phyloP scores from a whole-genome alignment of 306 rosid species.

The Pyrus pyrifolia region DNA sequence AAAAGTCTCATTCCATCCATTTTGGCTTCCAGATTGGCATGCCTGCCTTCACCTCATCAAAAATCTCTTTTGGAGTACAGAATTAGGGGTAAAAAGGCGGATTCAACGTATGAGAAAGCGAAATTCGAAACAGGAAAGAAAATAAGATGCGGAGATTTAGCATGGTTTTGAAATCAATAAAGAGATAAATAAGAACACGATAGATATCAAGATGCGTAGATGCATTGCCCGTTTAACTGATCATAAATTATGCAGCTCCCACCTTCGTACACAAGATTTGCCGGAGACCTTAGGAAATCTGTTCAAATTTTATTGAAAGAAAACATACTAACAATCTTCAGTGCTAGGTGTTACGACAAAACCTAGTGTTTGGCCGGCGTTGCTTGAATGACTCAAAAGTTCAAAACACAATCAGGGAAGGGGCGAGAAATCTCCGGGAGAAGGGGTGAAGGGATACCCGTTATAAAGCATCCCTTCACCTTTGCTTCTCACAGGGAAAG shows the following conservation, averaged over 20 bases:
- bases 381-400: too few relatives aligned
- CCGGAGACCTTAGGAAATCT: background rate
- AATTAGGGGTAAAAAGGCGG: background rate
- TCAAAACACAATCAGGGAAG: too few relatives aligned
- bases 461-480: too few relatives aligned
- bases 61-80: background rate
- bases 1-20: conserved; percentile 38
- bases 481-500: too few relatives aligned
- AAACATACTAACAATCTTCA: background rate
- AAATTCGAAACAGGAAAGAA: background rate
- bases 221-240: background rate
- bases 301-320: background rate
- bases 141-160: background rate
- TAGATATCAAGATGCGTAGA: background rate
- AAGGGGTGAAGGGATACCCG: too few relatives aligned
- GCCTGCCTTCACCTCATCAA: conserved; percentile 16
- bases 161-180: background rate
- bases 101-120: background rate
- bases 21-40: conserved; percentile 33
- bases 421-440: too few relatives aligned
- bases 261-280: background rate
- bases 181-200: background rate
- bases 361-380: background rate
- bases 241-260: background rate
- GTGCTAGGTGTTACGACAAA: background rate